Percentiles rank a stretch among this genome's conserved stretches.
Evolutionary conservation across 257 asterid species (phyloP).

Genomic region (Linaria vulgaris): DNA sequence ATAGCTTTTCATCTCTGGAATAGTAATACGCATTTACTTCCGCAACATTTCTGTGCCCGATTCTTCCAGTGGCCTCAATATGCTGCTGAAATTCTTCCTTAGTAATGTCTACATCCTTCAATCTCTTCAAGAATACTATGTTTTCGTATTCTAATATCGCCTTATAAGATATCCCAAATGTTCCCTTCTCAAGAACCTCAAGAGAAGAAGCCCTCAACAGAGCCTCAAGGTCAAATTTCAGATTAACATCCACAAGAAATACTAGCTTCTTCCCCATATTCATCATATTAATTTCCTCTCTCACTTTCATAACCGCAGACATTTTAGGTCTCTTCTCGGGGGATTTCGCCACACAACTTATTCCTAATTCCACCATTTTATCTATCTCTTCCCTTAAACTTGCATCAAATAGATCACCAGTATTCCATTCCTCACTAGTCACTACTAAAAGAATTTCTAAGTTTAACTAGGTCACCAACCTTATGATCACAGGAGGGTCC

Average conservation of each 20-base stretch:
- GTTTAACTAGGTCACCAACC: not conserved
- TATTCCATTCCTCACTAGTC: not conserved
- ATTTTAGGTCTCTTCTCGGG: conserved; percentile 22
- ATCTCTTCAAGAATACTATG: not conserved
- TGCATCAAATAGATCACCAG: not conserved
- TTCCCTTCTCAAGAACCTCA: not conserved
- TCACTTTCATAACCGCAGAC: conserved; percentile 20
- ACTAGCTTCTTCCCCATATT: not conserved
- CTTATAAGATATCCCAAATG: not conserved
- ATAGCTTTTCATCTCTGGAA: not conserved
- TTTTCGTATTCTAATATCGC: not conserved
- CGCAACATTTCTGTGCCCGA: conserved; percentile 17
- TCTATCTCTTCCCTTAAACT: not conserved
- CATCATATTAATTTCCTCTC: conserved; percentile 13
- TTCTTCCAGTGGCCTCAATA: conserved; percentile 11
- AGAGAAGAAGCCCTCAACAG: not conserved
- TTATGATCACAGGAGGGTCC: not conserved
- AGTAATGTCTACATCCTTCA: conserved; percentile 7
- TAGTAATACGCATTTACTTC: not conserved
- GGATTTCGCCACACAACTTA: conserved; percentile 21
- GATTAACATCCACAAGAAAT: not conserved
- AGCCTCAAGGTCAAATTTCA: not conserved
- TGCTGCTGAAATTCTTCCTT: conserved; percentile 2
- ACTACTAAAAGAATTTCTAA: not conserved
- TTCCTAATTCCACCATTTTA: conserved; percentile 5